Evolutionary conservation across 1,284 basidiomycete species (phyloP).

Genomic region (Ganoderma boninense): DNA sequence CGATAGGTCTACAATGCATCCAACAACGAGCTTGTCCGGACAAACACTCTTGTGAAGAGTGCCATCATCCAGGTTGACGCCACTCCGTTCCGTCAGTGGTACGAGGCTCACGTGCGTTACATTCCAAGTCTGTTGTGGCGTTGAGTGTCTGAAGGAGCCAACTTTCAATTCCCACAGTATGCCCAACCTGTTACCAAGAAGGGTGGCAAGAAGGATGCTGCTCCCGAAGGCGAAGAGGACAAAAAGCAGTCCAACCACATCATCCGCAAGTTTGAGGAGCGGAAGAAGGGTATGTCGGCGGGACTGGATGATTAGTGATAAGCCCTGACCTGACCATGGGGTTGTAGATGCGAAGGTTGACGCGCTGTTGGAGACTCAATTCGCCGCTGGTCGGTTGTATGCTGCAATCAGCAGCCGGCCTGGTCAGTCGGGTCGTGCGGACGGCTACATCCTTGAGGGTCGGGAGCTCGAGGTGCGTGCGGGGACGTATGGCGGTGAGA

Average conservation of each 20-base stretch:
- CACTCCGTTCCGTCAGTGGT: conserved; percentile 98
- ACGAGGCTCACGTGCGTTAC: conserved; percentile 89
- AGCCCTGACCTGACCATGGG: conserved; percentile 17
- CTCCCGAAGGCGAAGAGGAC: conserved; percentile 57
- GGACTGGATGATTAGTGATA: conserved; percentile 19
- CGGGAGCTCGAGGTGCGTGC: conserved; percentile 90
- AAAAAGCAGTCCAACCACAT: conserved; percentile 91
- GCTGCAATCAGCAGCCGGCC: conserved; percentile 92
- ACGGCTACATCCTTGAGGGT: conserved; percentile 96
- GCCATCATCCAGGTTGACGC: conserved; percentile 97
- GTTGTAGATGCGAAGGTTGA: conserved; percentile 87
- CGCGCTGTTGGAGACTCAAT: conserved; percentile 85
- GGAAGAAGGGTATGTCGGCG: conserved; percentile 78
- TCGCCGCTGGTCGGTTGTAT: conserved; percentile 89
- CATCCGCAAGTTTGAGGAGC: conserved; percentile 85
- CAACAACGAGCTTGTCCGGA: conserved; percentile 98
- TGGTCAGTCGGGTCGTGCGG: conserved; percentile 92
- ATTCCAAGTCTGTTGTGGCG: background rate
- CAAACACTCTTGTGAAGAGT: conserved; percentile 96
- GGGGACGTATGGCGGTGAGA: conserved; percentile 15
- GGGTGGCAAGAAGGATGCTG: conserved; percentile 69
- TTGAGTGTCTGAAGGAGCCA: background rate
- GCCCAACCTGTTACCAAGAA: conserved; percentile 91
- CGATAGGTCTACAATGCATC: conserved; percentile 93
- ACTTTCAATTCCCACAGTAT: conserved; percentile 64